phyloP scores from a whole-genome alignment of 1,139 yeast species.

The Pneumocystis murina region DNA sequence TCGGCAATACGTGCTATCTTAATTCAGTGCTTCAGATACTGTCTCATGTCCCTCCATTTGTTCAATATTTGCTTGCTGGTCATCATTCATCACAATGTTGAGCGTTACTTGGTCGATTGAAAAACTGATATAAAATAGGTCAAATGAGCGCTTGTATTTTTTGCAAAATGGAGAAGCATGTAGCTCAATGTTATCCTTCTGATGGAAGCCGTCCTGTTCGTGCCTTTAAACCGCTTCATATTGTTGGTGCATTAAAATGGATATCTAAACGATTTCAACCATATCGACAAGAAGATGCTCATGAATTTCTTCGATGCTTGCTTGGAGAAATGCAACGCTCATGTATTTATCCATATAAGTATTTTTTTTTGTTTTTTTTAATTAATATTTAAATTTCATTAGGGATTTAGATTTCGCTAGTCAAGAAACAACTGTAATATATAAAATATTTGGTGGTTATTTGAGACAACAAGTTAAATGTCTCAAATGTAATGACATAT shows the following conservation, averaged over 20 bases:
- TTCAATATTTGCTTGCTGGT: constrained; percentile 63
- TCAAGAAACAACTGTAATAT: constrained; percentile 52
- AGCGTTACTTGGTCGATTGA: neutral
- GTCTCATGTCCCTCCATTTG: constrained; percentile 80
- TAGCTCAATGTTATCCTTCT: constrained; percentile 6
- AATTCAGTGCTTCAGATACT: constrained; percentile 86
- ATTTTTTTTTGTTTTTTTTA: neutral
- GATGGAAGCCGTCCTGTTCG: constrained; percentile 6
- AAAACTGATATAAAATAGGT: neutral
- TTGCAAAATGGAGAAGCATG: constrained; percentile 11
- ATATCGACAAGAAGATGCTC: constrained; percentile 72
- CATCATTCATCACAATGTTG: constrained; percentile 17
- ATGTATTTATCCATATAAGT: constrained; percentile 4
- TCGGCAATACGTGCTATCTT: constrained; percentile 93
- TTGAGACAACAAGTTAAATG: constrained; percentile 76
- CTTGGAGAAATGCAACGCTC: constrained; percentile 17
- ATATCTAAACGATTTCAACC: constrained; percentile 14
- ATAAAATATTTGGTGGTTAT: constrained; percentile 88
- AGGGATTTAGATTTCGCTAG: constrained; percentile 14
- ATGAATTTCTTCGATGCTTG: constrained; percentile 47
- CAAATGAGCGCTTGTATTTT: constrained; percentile 11
- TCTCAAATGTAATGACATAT: constrained; percentile 58
- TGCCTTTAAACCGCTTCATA: constrained; percentile 9
- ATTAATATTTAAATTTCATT: neutral
- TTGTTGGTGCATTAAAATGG: constrained; percentile 7